Evolutionary conservation across 768 basidiomycete species (phyloP), one percentile per base, ranked within the genome.

Genomic region (Multifurca ochricompacta): DNA sequence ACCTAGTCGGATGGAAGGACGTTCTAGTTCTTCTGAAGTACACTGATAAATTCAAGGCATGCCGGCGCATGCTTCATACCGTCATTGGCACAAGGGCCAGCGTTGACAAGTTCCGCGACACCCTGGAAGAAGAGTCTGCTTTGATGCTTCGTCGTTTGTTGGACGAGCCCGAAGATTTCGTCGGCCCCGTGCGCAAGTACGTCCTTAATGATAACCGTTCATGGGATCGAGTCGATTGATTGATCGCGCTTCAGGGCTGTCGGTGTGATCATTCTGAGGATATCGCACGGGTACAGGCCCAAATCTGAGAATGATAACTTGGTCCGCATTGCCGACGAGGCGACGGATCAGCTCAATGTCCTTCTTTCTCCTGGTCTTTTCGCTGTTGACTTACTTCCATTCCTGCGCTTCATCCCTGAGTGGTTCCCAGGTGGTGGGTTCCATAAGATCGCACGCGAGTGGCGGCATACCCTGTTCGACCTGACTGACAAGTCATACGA

Each of bases 401-500:
- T 57, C 30, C 56, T 64, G 40, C 64, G 61, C n/a, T 27, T 47
- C 37, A 41, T 64, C 16, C 63, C 63, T 3, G 63, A 62, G 16
- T 64, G 63, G 63, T 49, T 61, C 51, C 63, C 63, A 6, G 63
- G 63, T 19, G 63, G 60, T 10, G 50, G 63, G 16, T 63, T 64
- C 53, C 63, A 62, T 32, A 51, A 53, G 27, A 49, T 44, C n/a
- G 63, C 63, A 3, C 48, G 54, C 31, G 61, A 61, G 42, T 61
- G 53, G 56, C 47, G 58, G 10, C 50, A 61, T n/a, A 59, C 60
- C 9, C 40, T 61, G 2, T 21, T 51, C 21, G 58, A 59, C 8
- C 27, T 61, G 34, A 56, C 58, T 1, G 54, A 61, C 6, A 48
- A 53, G 27, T 61, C 60, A 3, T 61, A 54, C 37, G 48, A 53